Evolutionary conservation across 2,329 filamentous ascomycete species (phyloP).

Genomic region (Phialocephala subalpina): DNA sequence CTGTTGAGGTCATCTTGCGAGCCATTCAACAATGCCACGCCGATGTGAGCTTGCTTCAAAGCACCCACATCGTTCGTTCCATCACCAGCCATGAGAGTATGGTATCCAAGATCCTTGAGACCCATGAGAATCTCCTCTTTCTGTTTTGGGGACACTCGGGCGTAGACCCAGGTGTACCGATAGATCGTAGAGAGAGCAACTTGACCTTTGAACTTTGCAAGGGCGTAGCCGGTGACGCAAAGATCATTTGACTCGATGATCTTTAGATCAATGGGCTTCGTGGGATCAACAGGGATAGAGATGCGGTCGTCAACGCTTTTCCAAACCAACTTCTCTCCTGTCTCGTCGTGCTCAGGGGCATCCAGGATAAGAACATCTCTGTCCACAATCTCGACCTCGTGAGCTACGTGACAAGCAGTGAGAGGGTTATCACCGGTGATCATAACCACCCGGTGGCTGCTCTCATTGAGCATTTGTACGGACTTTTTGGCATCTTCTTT

Average conservation of each 20-base stretch:
- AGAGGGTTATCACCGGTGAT: slow-evolving; percentile 98
- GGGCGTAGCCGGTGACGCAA: slow-evolving; percentile 93
- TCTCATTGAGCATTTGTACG: slow-evolving; percentile 97
- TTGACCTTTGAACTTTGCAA: slow-evolving; percentile 88
- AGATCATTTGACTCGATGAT: slow-evolving; percentile 89
- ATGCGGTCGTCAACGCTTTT: slow-evolving; percentile 92
- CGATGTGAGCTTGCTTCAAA: slow-evolving; percentile 96
- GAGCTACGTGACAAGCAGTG: slow-evolving; percentile 94
- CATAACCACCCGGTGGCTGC: slow-evolving; percentile 98
- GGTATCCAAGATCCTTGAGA: slow-evolving; percentile 95
- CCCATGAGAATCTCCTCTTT: slow-evolving; percentile 99
- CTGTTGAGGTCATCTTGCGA: slow-evolving; percentile 89
- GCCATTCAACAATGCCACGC: slow-evolving; percentile 94
- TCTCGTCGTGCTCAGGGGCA: slow-evolving; percentile 87
- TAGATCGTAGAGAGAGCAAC: slow-evolving; percentile 79
- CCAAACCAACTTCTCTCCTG: slow-evolving; percentile 87
- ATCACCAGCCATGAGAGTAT: slow-evolving; percentile 97
- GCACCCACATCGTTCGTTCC: slow-evolving; percentile 98
- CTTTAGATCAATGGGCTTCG: slow-evolving; percentile 78
- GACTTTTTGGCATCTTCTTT: slow-evolving; percentile 96
- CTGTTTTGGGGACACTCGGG: slow-evolving; percentile 96
- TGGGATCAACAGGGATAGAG: slow-evolving; percentile 85
- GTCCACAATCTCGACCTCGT: slow-evolving; percentile 96
- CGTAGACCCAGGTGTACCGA: slow-evolving; percentile 95
- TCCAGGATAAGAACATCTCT: slow-evolving; percentile 94